phyloP scores from a whole-genome alignment of 2,329 filamentous ascomycete genomes.

The Arthrobotrys megalospora region DNA sequence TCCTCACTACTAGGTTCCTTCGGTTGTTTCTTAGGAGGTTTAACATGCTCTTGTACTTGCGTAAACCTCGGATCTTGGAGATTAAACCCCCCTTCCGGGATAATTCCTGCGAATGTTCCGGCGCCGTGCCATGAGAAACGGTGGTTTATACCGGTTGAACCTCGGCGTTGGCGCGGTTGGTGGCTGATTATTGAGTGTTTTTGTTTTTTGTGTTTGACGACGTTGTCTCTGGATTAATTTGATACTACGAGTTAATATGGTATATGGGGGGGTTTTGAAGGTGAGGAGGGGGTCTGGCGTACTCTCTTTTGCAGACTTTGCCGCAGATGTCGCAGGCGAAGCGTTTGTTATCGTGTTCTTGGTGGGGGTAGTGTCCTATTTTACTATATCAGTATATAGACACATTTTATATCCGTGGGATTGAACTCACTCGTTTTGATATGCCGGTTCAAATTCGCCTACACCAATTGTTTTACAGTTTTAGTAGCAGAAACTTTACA shows the following conservation, averaged over 20 bases:
- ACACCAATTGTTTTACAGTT: neutral
- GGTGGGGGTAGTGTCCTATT: slow-evolving; percentile 57
- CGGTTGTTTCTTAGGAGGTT: slow-evolving; percentile 48
- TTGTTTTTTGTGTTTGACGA: slow-evolving; percentile 64
- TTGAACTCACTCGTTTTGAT: slow-evolving; percentile 53
- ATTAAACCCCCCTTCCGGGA: slow-evolving; percentile 50
- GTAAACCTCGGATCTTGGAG: slow-evolving; percentile 57
- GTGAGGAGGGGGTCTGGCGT: slow-evolving; percentile 4
- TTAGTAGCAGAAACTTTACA: no score
- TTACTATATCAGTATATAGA: neutral
- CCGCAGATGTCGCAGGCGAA: slow-evolving; percentile 61
- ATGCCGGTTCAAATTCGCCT: slow-evolving; percentile 60
- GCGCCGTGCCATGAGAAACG: slow-evolving; percentile 56
- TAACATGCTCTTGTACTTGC: slow-evolving; percentile 53
- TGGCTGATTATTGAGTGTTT: slow-evolving; percentile 62
- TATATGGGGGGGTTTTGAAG: neutral
- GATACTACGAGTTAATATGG: neutral
- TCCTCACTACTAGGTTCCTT: slow-evolving; percentile 47
- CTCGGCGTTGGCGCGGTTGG: slow-evolving; percentile 50
- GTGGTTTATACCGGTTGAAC: slow-evolving; percentile 54
- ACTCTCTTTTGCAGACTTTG: slow-evolving; percentile 61
- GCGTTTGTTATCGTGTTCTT: slow-evolving; percentile 61
- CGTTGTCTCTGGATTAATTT: slow-evolving; percentile 61
- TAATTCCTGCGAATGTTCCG: slow-evolving; percentile 37
- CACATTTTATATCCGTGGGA: no score